These are phyloP conservation scores for Ophiocordyceps robertsii DNA, from an alignment of 2,329 filamentous ascomycete genomes.

Conservation along the genomic window DNA sequence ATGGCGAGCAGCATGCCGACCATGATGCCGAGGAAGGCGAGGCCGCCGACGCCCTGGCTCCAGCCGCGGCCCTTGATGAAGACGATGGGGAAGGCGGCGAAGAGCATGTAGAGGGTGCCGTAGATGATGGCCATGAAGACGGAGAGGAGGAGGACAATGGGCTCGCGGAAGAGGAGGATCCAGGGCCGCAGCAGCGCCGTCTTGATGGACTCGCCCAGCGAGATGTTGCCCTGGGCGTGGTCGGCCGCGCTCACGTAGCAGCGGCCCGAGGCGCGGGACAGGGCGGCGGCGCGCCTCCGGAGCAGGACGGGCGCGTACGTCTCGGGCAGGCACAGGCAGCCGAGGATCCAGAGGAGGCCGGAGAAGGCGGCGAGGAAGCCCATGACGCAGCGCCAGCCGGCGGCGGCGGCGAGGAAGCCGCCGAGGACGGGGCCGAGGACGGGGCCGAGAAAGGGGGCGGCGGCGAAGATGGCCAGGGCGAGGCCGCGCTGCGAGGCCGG, in stretches of 20 bases:
- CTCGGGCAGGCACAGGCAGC: constrained; percentile 49
- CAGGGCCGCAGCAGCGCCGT: constrained; percentile 58
- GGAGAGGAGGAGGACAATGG: constrained; percentile 73
- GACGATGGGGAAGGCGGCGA: constrained; percentile 55
- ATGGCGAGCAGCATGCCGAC: not conserved
- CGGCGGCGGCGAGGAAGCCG: constrained; percentile 23
- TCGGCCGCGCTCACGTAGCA: constrained; percentile 61
- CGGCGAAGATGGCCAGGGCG: constrained; percentile 51
- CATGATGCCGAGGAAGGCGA: constrained; percentile 18
- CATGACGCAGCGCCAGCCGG: constrained; percentile 34
- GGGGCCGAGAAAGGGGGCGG: constrained; percentile 47
- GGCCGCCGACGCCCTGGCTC: constrained; percentile 56
- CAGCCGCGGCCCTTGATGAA: constrained; percentile 73
- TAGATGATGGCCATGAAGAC: constrained; percentile 79
- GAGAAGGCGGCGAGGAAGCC: constrained; percentile 27
- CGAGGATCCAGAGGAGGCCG: constrained; percentile 55
- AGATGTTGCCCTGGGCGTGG: constrained; percentile 60
- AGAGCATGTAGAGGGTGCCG: constrained; percentile 65
- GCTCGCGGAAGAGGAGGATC: constrained; percentile 68
- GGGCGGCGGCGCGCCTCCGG: constrained; percentile 52
- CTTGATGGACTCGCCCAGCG: constrained; percentile 42
- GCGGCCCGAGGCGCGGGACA: constrained; percentile 57
- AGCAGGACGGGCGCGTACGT: constrained; percentile 77
- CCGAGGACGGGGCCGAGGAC: constrained; percentile 35
- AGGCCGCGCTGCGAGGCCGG: constrained; percentile 43